phyloP scores from a whole-genome alignment of 2,329 filamentous ascomycete genomes.

The Fusarium sp. region DNA sequence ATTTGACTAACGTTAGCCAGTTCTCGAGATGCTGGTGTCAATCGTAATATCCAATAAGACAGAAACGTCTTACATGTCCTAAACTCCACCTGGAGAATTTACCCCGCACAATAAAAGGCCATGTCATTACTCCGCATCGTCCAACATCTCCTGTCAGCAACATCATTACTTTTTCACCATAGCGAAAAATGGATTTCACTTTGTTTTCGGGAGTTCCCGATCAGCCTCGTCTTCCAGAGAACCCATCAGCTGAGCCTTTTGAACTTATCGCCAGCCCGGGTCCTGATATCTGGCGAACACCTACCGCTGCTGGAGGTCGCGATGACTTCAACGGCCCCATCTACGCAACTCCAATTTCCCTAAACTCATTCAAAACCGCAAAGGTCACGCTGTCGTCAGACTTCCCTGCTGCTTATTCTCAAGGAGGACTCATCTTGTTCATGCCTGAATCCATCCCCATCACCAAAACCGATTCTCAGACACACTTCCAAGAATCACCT shows the following conservation, averaged over 20 bases:
- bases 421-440: constrained; percentile 3
- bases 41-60: too few species aligned
- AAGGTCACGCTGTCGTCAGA: background rate
- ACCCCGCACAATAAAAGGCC: background rate
- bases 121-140: background rate
- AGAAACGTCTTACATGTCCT: too few species aligned
- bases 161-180: background rate
- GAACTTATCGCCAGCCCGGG: background rate
- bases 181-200: background rate
- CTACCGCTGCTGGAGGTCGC: background rate
- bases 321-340: background rate
- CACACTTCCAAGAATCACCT: background rate
- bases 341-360: background rate
- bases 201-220: background rate
- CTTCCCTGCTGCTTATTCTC: background rate
- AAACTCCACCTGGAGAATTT: background rate
- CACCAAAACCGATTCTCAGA: background rate
- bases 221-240: background rate
- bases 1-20: too few species aligned
- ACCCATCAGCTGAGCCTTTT: background rate
- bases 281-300: constrained; percentile 8
- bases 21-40: too few species aligned
- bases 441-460: background rate
- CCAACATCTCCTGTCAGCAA: too few species aligned
- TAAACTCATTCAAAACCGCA: background rate